Evolutionary conservation across 768 basidiomycete genomes (phyloP), one percentile per base, ranked within the genome.

Genomic region (Cystobasidium onofrii): DNA sequence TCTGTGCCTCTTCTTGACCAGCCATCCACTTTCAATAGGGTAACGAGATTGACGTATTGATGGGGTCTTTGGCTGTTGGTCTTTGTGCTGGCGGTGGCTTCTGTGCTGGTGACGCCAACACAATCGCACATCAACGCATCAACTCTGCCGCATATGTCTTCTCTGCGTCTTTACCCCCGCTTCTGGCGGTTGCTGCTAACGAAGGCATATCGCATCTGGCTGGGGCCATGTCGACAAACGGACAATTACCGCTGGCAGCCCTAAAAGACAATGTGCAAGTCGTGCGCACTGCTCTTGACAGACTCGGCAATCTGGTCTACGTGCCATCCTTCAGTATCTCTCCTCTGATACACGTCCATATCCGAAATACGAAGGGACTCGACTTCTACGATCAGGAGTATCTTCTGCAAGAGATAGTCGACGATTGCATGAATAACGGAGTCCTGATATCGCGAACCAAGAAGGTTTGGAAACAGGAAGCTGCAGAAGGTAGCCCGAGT

Each of bases 61-160:
- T 95, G 1, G 95, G 93, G 1, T 94, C 91, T 29, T 86, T 91
- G 74, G 89, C 93, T 0, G 92, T 85, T 43, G 89, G 90, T 17
- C 86, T 98, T 23, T 87, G 86, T 74, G 87, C 94, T 0, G 85
- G 86, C 1, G 96, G 95, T 61, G 96, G 96, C 0, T 99, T 98
- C 86, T 98, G 95, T 78, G 92, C 92, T 1, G 96, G 96, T 29
- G 89, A 90, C 0, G 81, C 82, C 20, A 85, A 87, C 46, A 90
- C 96, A 34, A 87, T 92, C 27, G 87, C 91, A 75, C 95, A 99
- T 79, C 95, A 96, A 87, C 92, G 92, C 57, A 96, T 95, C 85
- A 98, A 98, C 80, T 92, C 91, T 18, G 88, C 92, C 1, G 88
- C 92, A 0, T 95, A 92, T 80, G 92, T 99, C 74, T 99, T 92